These are phyloP conservation scores for Cyberlindnera xishuangbannaensis DNA, from an alignment of 805 yeast genomes.

Conservation along the genomic window DNA sequence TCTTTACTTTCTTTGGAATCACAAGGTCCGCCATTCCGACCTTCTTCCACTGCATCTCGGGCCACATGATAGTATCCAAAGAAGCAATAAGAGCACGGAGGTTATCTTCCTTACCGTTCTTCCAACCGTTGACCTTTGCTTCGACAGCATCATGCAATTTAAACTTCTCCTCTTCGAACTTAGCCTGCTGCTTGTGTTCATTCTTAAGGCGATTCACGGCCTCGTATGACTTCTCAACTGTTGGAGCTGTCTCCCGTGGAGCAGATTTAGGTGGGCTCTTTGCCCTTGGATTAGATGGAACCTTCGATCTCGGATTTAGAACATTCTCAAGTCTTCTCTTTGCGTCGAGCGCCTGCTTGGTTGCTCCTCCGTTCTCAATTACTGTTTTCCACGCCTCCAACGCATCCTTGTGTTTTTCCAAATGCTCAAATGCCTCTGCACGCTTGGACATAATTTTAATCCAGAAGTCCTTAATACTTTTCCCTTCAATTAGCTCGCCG, in stretches of 20 bases:
- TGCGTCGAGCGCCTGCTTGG: slow-evolving; percentile 67
- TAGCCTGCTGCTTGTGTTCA: slow-evolving; percentile 38
- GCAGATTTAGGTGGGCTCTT: slow-evolving; percentile 5
- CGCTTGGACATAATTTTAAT: slow-evolving; percentile 58
- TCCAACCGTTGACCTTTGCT: slow-evolving; percentile 54
- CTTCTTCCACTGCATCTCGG: slow-evolving; percentile 58
- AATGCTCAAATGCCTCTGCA: slow-evolving; percentile 81
- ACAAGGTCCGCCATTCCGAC: slow-evolving; percentile 72
- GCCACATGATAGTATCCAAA: slow-evolving; percentile 62
- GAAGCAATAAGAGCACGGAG: slow-evolving; percentile 71
- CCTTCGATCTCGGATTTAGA: slow-evolving; percentile 48
- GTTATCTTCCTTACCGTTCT: slow-evolving; percentile 70
- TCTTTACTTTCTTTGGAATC: slow-evolving; percentile 82
- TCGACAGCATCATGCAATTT: slow-evolving; percentile 60
- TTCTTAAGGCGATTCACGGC: slow-evolving; percentile 48
- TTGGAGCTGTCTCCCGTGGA: slow-evolving; percentile 10
- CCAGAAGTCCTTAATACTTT: slow-evolving; percentile 65
- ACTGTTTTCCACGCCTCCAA: slow-evolving; percentile 54
- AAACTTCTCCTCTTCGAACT: slow-evolving; percentile 52
- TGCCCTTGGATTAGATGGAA: slow-evolving; percentile 17
- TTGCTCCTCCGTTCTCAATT: slow-evolving; percentile 61
- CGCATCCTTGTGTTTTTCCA: slow-evolving; percentile 66
- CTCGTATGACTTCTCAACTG: slow-evolving; percentile 24
- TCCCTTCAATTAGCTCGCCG: slow-evolving; percentile 43
- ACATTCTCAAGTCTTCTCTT: slow-evolving; percentile 70